Evolutionary conservation across 441 rosid species (phyloP).

Genomic region (Dalechampia spathulata): DNA sequence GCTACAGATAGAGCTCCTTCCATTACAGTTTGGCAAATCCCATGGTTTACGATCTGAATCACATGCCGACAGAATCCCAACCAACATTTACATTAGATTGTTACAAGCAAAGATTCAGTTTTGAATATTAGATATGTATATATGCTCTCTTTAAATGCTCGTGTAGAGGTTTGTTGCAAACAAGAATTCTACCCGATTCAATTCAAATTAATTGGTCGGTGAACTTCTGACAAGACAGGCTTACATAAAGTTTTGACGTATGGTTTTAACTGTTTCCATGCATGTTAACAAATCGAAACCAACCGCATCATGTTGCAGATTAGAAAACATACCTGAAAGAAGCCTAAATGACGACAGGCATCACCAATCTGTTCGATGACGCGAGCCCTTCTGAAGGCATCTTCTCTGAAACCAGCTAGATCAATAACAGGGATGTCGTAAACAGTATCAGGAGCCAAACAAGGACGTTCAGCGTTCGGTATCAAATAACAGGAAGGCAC

Average conservation of each 20-base stretch:
- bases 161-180: no score
- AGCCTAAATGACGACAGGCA: slow-evolving; percentile 43
- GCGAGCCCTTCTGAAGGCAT: slow-evolving; percentile 19
- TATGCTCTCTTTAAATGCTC: no score
- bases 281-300: background rate
- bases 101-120: no score
- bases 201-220: background rate
- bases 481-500: slow-evolving; percentile 30
- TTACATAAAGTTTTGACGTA: no score
- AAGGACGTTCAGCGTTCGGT: slow-evolving; percentile 24
- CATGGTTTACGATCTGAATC: slow-evolving; percentile 56
- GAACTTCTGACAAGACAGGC: no score
- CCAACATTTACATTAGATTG: no score
- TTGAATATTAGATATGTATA: no score
- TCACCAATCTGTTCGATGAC: slow-evolving; percentile 31
- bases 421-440: slow-evolving; percentile 41
- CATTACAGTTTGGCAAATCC: slow-evolving; percentile 37
- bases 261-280: no score
- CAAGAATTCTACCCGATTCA: no score
- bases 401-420: slow-evolving; percentile 26
- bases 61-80: background rate
- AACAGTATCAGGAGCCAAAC: slow-evolving; percentile 10
- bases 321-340: slow-evolving; percentile 43
- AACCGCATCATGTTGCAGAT: background rate
- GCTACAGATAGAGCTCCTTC: slow-evolving; percentile 46